A percentile compares a stretch with the other conserved stretches of the same genome.
Evolutionary conservation across 441 rosid genomes (phyloP).

Genomic region (Raphanus hybrid): DNA sequence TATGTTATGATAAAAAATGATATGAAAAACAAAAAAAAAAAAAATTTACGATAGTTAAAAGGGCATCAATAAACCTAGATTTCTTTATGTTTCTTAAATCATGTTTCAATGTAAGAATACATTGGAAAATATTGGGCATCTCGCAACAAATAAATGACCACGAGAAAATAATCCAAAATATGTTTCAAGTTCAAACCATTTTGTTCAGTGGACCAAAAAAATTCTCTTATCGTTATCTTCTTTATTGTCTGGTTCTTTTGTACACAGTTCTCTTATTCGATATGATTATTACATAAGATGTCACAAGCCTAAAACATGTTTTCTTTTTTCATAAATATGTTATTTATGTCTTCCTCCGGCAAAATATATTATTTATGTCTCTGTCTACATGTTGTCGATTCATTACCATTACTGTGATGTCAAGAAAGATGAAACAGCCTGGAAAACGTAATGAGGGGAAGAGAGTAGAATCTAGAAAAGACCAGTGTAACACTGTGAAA

Average conservation of each 20-base stretch:
- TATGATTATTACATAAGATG: background rate
- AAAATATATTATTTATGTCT: background rate
- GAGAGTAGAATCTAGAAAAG: slow-evolving; percentile 28
- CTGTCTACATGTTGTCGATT: slow-evolving; percentile 21
- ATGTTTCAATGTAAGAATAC: too few species aligned
- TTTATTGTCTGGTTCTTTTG: background rate
- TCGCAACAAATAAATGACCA: background rate
- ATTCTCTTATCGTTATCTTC: background rate
- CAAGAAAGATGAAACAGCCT: slow-evolving; percentile 30
- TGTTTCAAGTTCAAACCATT: background rate
- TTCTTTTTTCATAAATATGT: background rate
- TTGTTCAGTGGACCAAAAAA: background rate
- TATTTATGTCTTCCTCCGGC: background rate
- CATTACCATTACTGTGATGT: slow-evolving; percentile 21
- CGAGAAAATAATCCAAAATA: background rate
- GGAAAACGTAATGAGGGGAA: slow-evolving; percentile 22
- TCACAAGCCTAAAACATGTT: background rate
- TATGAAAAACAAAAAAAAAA: too few species aligned
- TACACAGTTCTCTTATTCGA: background rate
- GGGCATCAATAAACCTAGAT: too few species aligned
- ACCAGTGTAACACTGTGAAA: slow-evolving; percentile 32
- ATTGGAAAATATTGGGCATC: background rate
- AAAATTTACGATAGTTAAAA: too few species aligned
- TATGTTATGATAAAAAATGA: too few species aligned
- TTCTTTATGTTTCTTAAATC: too few species aligned